These are phyloP conservation scores for Mortierella sp. DNA, from an alignment of 371 early-diverging fungal genomes.

Conservation along the genomic window DNA sequence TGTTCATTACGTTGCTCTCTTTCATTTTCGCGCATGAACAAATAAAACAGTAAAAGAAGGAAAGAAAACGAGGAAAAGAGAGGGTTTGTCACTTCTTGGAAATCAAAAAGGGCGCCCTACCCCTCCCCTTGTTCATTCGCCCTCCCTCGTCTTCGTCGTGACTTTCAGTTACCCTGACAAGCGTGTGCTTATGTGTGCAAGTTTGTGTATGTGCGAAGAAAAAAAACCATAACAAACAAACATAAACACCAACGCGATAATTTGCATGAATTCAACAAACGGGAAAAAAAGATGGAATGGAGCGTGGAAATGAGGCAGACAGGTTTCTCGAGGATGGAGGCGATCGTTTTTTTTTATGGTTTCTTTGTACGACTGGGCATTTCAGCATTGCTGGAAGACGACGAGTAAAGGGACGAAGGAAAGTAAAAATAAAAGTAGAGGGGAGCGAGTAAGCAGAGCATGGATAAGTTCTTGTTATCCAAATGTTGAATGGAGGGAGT, in stretches of 20 bases:
- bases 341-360: not conserved
- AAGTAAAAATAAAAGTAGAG: not conserved
- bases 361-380: not conserved
- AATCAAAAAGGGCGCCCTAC: too few species aligned
- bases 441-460: not conserved
- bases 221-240: not conserved
- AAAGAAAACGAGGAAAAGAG: too few species aligned
- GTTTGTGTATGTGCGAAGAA: not conserved
- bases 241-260: not conserved
- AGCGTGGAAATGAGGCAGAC: too few species aligned
- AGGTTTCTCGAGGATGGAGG: not conserved
- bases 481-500: not conserved
- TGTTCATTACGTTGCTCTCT: not conserved
- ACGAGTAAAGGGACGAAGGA: not conserved
- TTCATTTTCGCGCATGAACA: not conserved
- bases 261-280: constrained; percentile 4
- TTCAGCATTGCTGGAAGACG: not conserved
- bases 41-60: too few species aligned
- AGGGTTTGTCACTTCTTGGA: too few species aligned
- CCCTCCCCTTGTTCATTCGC: too few species aligned
- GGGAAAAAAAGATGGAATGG: not conserved
- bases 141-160: not conserved
- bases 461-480: too few species aligned
- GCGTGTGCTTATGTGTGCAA: not conserved
- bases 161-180: not conserved